phyloP scores from a whole-genome alignment of 345 rosid genomes.

The Aquilaria sinensis region DNA sequence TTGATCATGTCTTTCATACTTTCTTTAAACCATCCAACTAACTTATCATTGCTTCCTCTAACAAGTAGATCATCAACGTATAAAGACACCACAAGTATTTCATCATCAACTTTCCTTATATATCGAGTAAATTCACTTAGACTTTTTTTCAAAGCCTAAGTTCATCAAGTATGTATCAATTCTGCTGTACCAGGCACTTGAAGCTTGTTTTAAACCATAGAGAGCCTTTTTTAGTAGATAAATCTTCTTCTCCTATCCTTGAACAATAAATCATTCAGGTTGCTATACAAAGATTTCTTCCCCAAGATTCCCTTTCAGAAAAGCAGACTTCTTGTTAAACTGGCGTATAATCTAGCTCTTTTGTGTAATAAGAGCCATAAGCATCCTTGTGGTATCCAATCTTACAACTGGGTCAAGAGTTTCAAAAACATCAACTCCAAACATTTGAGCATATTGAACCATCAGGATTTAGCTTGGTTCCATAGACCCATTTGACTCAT shows the following conservation, averaged over 20 bases:
- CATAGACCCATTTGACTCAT: too few species aligned
- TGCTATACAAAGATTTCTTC: background rate
- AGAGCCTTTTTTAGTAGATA: background rate
- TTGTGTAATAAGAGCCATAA: background rate
- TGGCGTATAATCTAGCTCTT: background rate
- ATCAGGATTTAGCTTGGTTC: background rate
- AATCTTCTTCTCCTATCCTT: background rate
- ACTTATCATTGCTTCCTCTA: background rate
- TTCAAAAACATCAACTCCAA: background rate
- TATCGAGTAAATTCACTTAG: background rate
- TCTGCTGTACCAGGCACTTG: constrained; percentile 3
- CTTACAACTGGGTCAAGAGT: background rate
- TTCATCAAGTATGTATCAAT: background rate
- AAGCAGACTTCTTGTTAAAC: background rate
- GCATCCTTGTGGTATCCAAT: background rate
- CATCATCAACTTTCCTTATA: background rate
- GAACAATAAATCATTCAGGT: background rate
- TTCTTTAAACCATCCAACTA: background rate
- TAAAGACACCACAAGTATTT: background rate
- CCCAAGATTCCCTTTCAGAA: background rate
- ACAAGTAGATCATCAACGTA: background rate
- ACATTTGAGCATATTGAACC: background rate
- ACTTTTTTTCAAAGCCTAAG: background rate
- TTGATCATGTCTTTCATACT: too few species aligned
- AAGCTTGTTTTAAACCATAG: background rate